phyloP scores from a whole-genome alignment of 805 yeast genomes.

The Zygosaccharomyces kombuchaensis region DNA sequence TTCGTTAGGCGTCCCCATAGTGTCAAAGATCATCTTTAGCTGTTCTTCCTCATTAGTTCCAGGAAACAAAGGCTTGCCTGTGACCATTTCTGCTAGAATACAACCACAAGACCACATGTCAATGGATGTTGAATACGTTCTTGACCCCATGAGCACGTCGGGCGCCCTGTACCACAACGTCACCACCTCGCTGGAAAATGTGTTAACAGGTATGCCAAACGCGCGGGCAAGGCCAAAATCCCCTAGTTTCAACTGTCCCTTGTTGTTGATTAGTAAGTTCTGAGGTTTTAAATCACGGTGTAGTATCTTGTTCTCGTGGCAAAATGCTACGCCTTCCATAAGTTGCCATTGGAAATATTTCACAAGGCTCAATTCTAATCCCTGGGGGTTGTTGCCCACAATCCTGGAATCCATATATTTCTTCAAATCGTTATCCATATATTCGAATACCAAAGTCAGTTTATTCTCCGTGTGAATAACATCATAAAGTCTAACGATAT shows the following conservation, averaged over 20 bases:
- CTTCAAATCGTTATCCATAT: conserved; percentile 88
- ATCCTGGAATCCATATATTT: conserved; percentile 83
- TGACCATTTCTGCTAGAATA: conserved; percentile 96
- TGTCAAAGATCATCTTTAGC: conserved; percentile 85
- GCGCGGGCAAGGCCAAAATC: conserved; percentile 97
- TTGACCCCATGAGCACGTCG: conserved; percentile 90
- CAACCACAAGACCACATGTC: conserved; percentile 99
- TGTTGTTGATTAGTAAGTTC: conserved; percentile 88
- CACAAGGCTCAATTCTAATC: conserved; percentile 52
- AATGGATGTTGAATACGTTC: conserved; percentile 95
- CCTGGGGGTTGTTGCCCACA: conserved; percentile 31
- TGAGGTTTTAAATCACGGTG: conserved; percentile 98
- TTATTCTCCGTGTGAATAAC: conserved; percentile 96
- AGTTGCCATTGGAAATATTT: conserved; percentile 90
- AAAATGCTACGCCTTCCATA: conserved; percentile 84
- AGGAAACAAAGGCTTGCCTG: conserved; percentile 90
- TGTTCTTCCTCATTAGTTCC: conserved; percentile 98
- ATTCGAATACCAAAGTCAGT: conserved; percentile 88
- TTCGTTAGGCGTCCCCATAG: conserved; percentile 92
- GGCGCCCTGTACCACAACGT: conserved; percentile 98
- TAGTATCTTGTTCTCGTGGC: conserved; percentile 89
- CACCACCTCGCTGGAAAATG: conserved; percentile 97
- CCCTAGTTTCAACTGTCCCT: conserved; percentile 85
- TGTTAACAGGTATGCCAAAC: conserved; percentile 93
- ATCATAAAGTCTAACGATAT: conserved; percentile 86